phyloP scores from a whole-genome alignment of 441 rosid species.

The Croton laevigatus region DNA sequence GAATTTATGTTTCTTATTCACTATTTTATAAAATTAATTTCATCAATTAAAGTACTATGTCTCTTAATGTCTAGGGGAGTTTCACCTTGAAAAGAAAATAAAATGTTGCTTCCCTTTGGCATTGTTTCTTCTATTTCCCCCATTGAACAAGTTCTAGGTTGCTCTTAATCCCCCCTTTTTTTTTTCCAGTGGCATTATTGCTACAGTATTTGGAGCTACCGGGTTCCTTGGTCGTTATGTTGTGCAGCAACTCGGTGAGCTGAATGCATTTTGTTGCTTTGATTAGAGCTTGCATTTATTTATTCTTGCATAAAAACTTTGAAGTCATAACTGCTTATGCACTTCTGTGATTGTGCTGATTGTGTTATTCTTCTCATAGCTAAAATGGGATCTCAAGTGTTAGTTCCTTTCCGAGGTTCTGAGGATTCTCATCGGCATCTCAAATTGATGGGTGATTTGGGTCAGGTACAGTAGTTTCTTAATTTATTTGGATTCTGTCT shows the following conservation, averaged over 20 bases:
- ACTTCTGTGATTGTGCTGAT: constrained; percentile 5
- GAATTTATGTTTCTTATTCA: background rate
- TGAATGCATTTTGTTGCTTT: background rate
- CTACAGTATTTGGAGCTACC: constrained; percentile 97
- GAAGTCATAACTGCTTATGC: background rate
- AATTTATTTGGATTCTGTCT: background rate
- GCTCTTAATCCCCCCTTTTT: background rate
- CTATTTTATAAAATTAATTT: background rate
- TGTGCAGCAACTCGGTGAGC: constrained; percentile 98
- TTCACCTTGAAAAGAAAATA: background rate
- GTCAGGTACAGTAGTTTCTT: constrained; percentile 58
- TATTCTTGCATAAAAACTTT: background rate
- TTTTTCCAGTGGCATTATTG: constrained; percentile 81
- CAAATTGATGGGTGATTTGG: constrained; percentile 99
- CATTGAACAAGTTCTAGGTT: background rate
- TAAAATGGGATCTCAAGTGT: constrained; percentile 97
- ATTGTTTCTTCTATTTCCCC: background rate
- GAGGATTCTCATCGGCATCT: constrained; percentile 94
- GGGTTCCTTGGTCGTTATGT: constrained; percentile 99
- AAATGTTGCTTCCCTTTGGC: background rate
- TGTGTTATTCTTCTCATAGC: constrained; percentile 44
- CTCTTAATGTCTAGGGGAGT: background rate
- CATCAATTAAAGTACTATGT: background rate
- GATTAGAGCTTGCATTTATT: constrained; percentile 6
- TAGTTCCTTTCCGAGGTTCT: constrained; percentile 95